Evolutionary conservation across 805 yeast genomes (phyloP).

Genomic region (Metschnikowia kofuensis): DNA sequence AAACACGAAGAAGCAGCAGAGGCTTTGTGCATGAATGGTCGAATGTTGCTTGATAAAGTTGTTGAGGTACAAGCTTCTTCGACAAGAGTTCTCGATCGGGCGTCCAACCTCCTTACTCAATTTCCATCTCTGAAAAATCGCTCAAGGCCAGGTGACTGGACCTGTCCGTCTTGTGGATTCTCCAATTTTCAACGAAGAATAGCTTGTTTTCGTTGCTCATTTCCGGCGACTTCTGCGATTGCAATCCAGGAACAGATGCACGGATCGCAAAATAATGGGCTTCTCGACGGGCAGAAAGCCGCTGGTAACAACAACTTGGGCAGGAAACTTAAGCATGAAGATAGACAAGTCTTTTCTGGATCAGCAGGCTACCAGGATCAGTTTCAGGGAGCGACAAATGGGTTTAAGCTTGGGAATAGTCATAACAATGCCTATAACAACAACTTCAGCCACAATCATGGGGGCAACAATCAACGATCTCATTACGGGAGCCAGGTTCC

Average conservation of each 20-base stretch:
- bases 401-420: slow-evolving; percentile 17
- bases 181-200: slow-evolving; percentile 92
- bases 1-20: slow-evolving; percentile 85
- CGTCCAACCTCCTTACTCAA: slow-evolving; percentile 76
- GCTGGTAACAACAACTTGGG: neutral
- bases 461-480: slow-evolving; percentile 15
- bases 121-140: slow-evolving; percentile 83
- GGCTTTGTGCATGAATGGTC: slow-evolving; percentile 75
- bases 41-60: slow-evolving; percentile 65
- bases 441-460: slow-evolving; percentile 16
- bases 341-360: slow-evolving; percentile 11
- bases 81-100: slow-evolving; percentile 70
- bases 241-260: slow-evolving; percentile 64
- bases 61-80: slow-evolving; percentile 89
- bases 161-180: slow-evolving; percentile 95
- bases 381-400: slow-evolving; percentile 6
- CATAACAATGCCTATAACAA: slow-evolving; percentile 5
- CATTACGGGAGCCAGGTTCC: slow-evolving; percentile 61
- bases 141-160: slow-evolving; percentile 97
- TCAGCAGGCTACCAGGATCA: slow-evolving; percentile 14
- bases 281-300: neutral
- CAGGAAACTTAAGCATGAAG: slow-evolving; percentile 14
- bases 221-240: slow-evolving; percentile 75
- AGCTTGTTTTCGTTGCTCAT: slow-evolving; percentile 90
- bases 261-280: slow-evolving; percentile 14